Evolutionary conservation across 2,329 filamentous ascomycete species (phyloP).

Genomic region (Didymella pomorum): DNA sequence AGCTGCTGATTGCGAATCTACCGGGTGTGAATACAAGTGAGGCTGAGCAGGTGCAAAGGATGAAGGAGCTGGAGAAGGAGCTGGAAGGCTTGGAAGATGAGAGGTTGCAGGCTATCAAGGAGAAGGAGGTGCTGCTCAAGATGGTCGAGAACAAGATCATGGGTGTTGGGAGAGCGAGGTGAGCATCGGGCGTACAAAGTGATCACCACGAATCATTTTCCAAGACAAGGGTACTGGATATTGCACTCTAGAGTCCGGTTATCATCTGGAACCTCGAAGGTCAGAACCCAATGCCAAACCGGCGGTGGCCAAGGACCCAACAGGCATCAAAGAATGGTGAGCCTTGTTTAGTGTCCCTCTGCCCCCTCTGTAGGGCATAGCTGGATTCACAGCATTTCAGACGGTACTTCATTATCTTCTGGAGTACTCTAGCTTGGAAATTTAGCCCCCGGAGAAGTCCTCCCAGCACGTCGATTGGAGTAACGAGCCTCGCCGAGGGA

Average conservation of each 20-base stretch:
- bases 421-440: neutral
- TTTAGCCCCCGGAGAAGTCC: neutral
- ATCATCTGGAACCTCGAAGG: too few relatives aligned
- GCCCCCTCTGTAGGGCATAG: neutral
- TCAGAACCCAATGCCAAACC: too few relatives aligned
- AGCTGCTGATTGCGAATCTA: constrained; percentile 75
- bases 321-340: neutral
- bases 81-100: constrained; percentile 54
- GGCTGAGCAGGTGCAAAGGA: constrained; percentile 73
- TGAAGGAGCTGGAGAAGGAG: constrained; percentile 55
- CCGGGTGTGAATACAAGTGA: constrained; percentile 83
- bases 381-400: neutral
- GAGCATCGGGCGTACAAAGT: constrained; percentile 2
- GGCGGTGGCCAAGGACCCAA: neutral
- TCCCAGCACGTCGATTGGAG: neutral
- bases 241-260: too few relatives aligned
- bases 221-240: neutral
- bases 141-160: constrained; percentile 59
- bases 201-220: neutral
- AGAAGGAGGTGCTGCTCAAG: constrained; percentile 54
- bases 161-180: constrained; percentile 32
- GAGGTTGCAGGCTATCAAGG: constrained; percentile 51
- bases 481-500: too few relatives aligned
- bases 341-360: neutral
- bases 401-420: neutral